These are phyloP conservation scores for Theileria sp. DNA, from an alignment of 169 alveolate genomes.

Conservation along the genomic window DNA sequence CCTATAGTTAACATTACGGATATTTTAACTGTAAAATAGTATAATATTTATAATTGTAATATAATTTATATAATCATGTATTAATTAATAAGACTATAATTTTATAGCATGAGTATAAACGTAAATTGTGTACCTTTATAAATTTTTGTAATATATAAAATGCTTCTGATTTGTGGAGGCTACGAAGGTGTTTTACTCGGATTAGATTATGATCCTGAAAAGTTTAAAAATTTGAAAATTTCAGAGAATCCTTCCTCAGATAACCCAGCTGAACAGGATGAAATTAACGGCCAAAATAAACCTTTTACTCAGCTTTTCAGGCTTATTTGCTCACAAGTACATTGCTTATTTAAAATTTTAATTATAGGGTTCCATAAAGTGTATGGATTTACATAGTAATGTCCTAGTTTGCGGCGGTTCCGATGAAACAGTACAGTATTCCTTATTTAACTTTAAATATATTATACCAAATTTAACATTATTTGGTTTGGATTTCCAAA, in stretches of 20 bases:
- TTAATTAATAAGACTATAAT: not conserved
- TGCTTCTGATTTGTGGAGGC: slow-evolving; percentile 62
- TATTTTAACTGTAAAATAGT: not conserved
- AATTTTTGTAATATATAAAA: slow-evolving; percentile 7
- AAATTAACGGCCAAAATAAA: not conserved
- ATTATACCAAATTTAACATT: not conserved
- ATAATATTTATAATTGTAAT: not conserved
- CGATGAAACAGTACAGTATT: slow-evolving; percentile 68
- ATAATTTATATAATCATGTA: not conserved
- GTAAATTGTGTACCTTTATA: not conserved
- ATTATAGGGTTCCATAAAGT: slow-evolving; percentile 58
- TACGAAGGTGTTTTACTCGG: slow-evolving; percentile 67
- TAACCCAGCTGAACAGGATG: not conserved
- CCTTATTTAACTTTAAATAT: not conserved
- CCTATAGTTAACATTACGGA: not conserved
- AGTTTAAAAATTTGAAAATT: not conserved
- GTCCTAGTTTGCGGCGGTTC: slow-evolving; percentile 64
- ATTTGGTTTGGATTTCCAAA: not conserved
- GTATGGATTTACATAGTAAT: slow-evolving; percentile 39
- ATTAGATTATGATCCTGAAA: slow-evolving; percentile 20
- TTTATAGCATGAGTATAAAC: not conserved
- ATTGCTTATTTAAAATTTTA: not conserved
- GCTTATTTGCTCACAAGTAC: slow-evolving; percentile 57
- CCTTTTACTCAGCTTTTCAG: slow-evolving; percentile 35
- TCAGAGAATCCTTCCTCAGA: slow-evolving; percentile 19